phyloP scores from a whole-genome alignment of 495 filamentous ascomycete species.

The Penicillium dipodomyicola region DNA sequence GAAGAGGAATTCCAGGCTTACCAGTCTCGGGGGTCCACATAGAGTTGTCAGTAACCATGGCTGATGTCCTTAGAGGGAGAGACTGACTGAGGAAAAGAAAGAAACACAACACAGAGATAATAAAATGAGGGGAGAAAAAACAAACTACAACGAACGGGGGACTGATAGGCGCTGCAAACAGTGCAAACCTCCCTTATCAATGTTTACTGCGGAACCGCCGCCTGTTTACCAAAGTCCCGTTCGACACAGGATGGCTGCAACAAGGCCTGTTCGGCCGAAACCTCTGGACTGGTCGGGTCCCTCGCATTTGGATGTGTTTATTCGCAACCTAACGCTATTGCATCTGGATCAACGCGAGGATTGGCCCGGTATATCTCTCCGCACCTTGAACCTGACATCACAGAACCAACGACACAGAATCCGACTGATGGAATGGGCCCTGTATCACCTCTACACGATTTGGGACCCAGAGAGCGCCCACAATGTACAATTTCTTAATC shows the following conservation, averaged over 20 bases:
- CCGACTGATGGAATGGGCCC: constrained; percentile 76
- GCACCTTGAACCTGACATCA: constrained; percentile 63
- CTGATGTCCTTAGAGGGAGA: constrained; percentile 13
- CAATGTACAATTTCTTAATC: constrained; percentile 51
- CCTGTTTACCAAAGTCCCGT: constrained; percentile 18
- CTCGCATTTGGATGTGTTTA: constrained; percentile 63
- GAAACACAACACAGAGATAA: constrained; percentile 1
- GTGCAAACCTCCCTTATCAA: constrained; percentile 34
- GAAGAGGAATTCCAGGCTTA: constrained; percentile 2
- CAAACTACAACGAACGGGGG: constrained; percentile 5
- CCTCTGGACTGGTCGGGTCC: constrained; percentile 41
- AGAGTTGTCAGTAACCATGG: constrained; percentile 29
- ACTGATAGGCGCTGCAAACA: constrained; percentile 27
- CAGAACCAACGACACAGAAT: constrained; percentile 77
- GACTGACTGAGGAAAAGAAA: constrained; percentile 15
- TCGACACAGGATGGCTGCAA: constrained; percentile 33
- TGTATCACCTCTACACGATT: constrained; percentile 76
- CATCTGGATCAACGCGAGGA: constrained; percentile 70
- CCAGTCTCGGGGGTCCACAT: constrained; percentile 25
- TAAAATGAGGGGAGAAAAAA: constrained; percentile 12
- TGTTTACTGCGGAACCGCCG: constrained; percentile 18
- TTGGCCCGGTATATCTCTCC: constrained; percentile 69
- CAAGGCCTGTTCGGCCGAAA: constrained; percentile 34
- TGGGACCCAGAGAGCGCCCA: constrained; percentile 74
- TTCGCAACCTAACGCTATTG: constrained; percentile 76